A percentile compares a stretch with the other conserved stretches of the same genome.
Conservation (phyloP, 306 rosid genomes). For the Parietaria judaica region DNA sequence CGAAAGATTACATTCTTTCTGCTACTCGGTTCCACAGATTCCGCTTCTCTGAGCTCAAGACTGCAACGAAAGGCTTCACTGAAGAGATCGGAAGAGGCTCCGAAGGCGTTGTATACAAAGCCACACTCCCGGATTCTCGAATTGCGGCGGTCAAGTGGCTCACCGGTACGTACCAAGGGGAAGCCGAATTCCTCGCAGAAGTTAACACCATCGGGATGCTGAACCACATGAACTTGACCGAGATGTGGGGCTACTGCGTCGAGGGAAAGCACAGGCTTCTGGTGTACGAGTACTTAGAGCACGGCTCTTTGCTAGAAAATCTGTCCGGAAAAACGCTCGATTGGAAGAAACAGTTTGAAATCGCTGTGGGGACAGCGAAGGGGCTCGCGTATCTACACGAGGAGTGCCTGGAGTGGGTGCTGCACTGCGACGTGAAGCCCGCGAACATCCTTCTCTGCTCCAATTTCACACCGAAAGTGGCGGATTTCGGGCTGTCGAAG, state of each 20-base stretch:
- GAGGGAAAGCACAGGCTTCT: conserved; percentile 49
- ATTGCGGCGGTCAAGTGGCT: conserved; percentile 38
- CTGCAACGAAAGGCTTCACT: conserved; percentile 33
- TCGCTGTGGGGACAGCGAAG: conserved; percentile 47
- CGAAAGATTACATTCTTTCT: conserved; percentile 28
- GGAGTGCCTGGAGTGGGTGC: conserved; percentile 62
- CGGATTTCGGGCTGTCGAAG: conserved; percentile 57
- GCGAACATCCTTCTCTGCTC: conserved; percentile 51
- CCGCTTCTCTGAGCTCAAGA: conserved; percentile 40
- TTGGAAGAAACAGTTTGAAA: conserved; percentile 36
- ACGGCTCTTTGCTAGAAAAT: conserved; percentile 39
- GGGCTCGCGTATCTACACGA: conserved; percentile 61
- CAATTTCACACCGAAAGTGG: conserved; percentile 44
- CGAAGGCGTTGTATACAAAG: conserved; percentile 45
- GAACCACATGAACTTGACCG: conserved; percentile 54
- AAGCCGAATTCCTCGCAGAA: conserved; percentile 53
- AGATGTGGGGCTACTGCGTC: conserved; percentile 51
- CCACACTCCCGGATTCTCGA: conserved; percentile 27
- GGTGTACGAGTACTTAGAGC: conserved; percentile 46
- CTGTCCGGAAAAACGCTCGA: conserved; percentile 25
- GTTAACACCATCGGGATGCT: conserved; percentile 48
- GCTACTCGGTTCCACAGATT: conserved; percentile 36
- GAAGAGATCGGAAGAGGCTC: conserved; percentile 57
- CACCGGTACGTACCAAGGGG: conserved; percentile 34
- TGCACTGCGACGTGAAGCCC: conserved; percentile 74